Conservation (phyloP, 345 rosid genomes). For the Xanthoceras sorbifolium region DNA sequence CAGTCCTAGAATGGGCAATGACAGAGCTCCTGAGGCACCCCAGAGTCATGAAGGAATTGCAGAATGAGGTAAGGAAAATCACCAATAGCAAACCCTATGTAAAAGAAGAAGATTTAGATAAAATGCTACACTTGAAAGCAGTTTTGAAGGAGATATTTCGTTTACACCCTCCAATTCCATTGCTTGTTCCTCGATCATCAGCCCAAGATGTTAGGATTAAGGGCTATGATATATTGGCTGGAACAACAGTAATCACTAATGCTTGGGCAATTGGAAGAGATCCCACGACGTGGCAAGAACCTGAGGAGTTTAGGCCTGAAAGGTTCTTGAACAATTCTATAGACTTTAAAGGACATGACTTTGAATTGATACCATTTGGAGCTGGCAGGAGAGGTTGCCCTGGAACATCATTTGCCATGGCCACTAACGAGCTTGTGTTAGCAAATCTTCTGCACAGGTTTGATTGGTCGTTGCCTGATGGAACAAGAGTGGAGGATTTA, state of each 20-base stretch:
- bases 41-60: conserved; percentile 27
- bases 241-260: conserved; percentile 38
- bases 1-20: conserved; percentile 49
- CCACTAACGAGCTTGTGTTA: conserved; percentile 12
- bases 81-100: conserved; percentile 15
- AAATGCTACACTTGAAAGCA: conserved; percentile 37
- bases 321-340: conserved; percentile 23
- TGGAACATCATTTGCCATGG: conserved; percentile 18
- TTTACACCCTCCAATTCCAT: conserved; percentile 46
- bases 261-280: conserved; percentile 34
- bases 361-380: conserved; percentile 20
- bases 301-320: conserved; percentile 21
- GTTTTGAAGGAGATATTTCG: conserved; percentile 46
- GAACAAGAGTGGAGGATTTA: conserved; percentile 13
- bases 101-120: conserved; percentile 30
- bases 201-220: conserved; percentile 26
- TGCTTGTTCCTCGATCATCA: conserved; percentile 35
- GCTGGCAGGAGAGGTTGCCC: conserved; percentile 23
- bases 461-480: conserved; percentile 26
- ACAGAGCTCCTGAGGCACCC: conserved; percentile 43
- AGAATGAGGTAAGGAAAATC: conserved; percentile 32
- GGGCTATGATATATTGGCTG: conserved; percentile 28
- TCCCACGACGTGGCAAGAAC: conserved; percentile 12
- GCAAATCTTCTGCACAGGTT: conserved; percentile 20
- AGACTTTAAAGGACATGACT: conserved; percentile 22